Base-by-base conservation (phyloP, 73 alveolate genomes). In the Paraurostyla sp. region DNA sequence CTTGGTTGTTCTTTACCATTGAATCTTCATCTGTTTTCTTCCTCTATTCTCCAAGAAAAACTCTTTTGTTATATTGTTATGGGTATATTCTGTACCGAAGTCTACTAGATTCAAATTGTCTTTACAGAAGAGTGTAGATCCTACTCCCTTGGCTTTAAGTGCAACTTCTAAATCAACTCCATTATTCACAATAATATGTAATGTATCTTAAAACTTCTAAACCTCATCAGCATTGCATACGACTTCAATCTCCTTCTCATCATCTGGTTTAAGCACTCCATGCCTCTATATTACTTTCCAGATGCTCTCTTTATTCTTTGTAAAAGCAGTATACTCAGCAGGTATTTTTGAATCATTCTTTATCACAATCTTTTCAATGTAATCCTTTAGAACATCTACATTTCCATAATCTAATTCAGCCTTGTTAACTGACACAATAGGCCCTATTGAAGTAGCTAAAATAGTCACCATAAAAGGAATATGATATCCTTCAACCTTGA, bases 21-120 rank as follows among this genome's bases (percentile, higher is more conserved):
- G 85, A 18, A 99, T 93, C 89, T 97, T 97, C 93, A 97, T 96
- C 0, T 97, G 98, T 87, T 98, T 97, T 71, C 99, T 96, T 6
- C 99, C 99, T 52, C 99, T 96, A 80, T 99, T 99, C 88, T 99
- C 99, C 49, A 99, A 95, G 93, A 97, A 96, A 71, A 97, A 95
- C 85, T 97, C 99, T 78, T 97, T 97, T 58, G 98, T 87, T 58
- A 92, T 96, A 75, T 97, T 97, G 83, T 93, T 93, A 54, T 98
- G 97, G 32, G 99, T 98, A 94, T 97, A 99, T 76, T 94, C 95
- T n/a, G 98, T 97, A n/a, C 99, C 99, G 80, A 99, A 98, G 83
- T 97, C 99, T 22, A 99, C 97, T 25, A 86, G 95, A 63, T 97
- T 98, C 65, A 99, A 93, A 91, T 96, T 98, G 43, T 94, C 97